Base-by-base conservation (phyloP, 23 red algal species). In the Rhodosorus marinus region DNA sequence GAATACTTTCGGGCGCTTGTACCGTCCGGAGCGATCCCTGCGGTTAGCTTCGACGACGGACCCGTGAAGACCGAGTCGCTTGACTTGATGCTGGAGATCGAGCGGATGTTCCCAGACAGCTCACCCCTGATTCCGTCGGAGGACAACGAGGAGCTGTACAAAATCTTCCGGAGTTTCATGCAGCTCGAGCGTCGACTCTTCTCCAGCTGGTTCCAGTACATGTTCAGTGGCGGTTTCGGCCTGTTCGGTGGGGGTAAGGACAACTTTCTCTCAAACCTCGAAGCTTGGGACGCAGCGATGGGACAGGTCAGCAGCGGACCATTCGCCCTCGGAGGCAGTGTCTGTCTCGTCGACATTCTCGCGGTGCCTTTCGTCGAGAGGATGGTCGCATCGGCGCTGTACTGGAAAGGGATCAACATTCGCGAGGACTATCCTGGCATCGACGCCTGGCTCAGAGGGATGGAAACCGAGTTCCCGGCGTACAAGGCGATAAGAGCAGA, bases 11-110 rank as follows among this genome's bases (percentile, higher is more conserved):
- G 81, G 9, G 62, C 64, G 50, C 65, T 78, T 33, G 83, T 92
- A 35, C 83, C 83, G 28, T 60, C 65, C 26, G 83, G 83, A 19
- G 46, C 81, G 26, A 34, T 92, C 8, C 83, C 83, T 14, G 83
- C 73, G 22, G 68, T 92, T 15, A 43, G 38, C 17, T 11, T 6
- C 24, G 8, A 11, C 34, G 28, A 26, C 4, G 59, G 29, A 8
- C 60, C 35, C 11, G 29, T 74, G 3, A 52, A 81, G 30, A 92
- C 72, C 31, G 83, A 92, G 68, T 80, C 72, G 17, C 42, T 92
- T 54, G 83, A 80, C 49, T 81, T 92, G 21, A 92, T 92, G 83
- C 81, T 92, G 34, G 11, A 68, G n/a, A 24, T 74, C 8, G 72
- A 92, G 60, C 66, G 58, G 1, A 31, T 19, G 20, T 92, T 92